Base-by-base conservation (phyloP, 345 rosid species). In the Trapa bicornis region DNA sequence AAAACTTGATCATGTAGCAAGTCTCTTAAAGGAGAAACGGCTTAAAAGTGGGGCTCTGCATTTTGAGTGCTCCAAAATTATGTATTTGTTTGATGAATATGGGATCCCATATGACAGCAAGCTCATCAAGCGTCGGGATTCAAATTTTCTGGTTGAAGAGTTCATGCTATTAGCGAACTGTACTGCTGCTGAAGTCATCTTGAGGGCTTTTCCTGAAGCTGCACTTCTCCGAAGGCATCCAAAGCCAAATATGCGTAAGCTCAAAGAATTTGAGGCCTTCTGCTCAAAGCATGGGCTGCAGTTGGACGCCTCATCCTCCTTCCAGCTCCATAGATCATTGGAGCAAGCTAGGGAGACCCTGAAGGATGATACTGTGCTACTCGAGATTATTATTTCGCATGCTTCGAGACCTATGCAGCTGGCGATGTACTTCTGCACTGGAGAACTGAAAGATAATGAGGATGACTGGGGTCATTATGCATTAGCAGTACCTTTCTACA, bases 81-180 rank as follows among this genome's bases (percentile, higher is more conserved):
- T 43, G 61, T 86, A 82, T 70, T 67, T 76, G 47, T 80, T 84
- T 72, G 92, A 93, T 79, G 86, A 90, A 69, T 52, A 70, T 76
- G 98, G 98, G 77, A 68, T 80, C 63, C 97, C 94, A 4, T 82
- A 80, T 42, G 96, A 90, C 64, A 81, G 83, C 67, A 70, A 72
- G 75, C 75, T 81, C 65, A 75, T 62, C 53, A 81, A 72, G 61
- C 68, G 53, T 67, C 81, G 69, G 65, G 85, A 79, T 70, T 90
- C 92, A 2, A 83, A 82, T 69, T 80, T 82, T 73, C 80, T 93
- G 41, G 89, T 93, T 57, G 97, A 88, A 85, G 98, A 93, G 82
- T 87, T 93, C 66, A 89, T 93, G 97, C 94, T 93, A 71, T 78
- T 93, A 79, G 98, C 98, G 12, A 93, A 88, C 69, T 77, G 62